Evolutionary conservation across 495 filamentous ascomycete genomes (phyloP).

Genomic region (Penicillium longicatenatum): DNA sequence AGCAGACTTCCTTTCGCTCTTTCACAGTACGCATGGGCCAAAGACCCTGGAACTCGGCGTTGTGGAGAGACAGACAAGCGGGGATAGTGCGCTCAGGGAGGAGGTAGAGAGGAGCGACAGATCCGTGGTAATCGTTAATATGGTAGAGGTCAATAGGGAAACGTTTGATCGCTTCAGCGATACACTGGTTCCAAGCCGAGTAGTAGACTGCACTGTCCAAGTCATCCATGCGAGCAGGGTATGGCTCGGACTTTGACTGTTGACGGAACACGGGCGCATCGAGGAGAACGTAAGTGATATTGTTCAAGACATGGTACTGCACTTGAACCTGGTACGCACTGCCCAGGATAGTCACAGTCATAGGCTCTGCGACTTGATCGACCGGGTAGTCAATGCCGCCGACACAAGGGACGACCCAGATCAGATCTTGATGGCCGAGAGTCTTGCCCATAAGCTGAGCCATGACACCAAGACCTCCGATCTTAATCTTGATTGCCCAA

Average conservation of each 20-base stretch:
- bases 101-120: slow-evolving; percentile 69
- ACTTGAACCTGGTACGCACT: slow-evolving; percentile 65
- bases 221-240: slow-evolving; percentile 74
- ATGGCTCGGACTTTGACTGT: slow-evolving; percentile 68
- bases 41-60: slow-evolving; percentile 74
- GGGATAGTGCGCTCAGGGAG: slow-evolving; percentile 56
- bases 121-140: slow-evolving; percentile 81
- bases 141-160: slow-evolving; percentile 73
- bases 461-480: slow-evolving; percentile 71
- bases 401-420: slow-evolving; percentile 74
- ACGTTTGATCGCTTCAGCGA: slow-evolving; percentile 61
- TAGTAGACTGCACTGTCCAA: slow-evolving; percentile 72
- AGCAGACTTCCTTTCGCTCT: slow-evolving; percentile 68
- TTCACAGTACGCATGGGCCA: slow-evolving; percentile 76
- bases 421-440: slow-evolving; percentile 65
- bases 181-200: slow-evolving; percentile 73
- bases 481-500: slow-evolving; percentile 74
- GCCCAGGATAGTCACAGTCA: slow-evolving; percentile 64
- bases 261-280: slow-evolving; percentile 72
- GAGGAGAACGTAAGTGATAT: slow-evolving; percentile 73
- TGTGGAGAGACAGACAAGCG: slow-evolving; percentile 55
- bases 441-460: slow-evolving; percentile 72
- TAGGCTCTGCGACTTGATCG: slow-evolving; percentile 61
- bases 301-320: slow-evolving; percentile 64
- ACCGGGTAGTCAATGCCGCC: slow-evolving; percentile 67